Conservation (phyloP, 345 rosid species). For the Lumnitzera racemosa region DNA sequence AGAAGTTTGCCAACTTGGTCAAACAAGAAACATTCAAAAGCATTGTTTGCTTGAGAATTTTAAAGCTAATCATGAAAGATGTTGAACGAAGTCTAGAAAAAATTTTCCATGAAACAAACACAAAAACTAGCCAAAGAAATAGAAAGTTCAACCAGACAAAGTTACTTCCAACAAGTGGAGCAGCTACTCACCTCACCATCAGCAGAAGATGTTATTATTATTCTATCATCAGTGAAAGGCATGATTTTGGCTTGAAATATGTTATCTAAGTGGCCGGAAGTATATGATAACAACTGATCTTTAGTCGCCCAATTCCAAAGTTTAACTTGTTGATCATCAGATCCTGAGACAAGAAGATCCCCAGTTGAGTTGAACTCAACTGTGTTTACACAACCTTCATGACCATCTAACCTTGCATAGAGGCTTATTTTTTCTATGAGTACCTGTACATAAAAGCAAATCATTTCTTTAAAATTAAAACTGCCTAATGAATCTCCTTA, state of each 20-base stretch:
- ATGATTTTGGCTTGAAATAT: conserved; percentile 49
- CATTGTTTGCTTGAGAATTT: no score
- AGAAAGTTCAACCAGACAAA: no score
- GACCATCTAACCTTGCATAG: conserved; percentile 42
- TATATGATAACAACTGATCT: conserved; percentile 25
- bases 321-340: conserved; percentile 46
- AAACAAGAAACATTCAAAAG: no score
- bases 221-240: conserved; percentile 46
- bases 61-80: no score
- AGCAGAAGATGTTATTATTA: conserved; percentile 46
- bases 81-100: no score
- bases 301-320: conserved; percentile 41
- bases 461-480: neutral
- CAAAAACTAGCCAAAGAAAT: no score
- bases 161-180: no score
- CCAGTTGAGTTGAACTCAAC: conserved; percentile 47
- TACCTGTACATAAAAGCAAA: conserved; percentile 12
- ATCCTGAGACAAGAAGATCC: conserved; percentile 53
- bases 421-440: conserved; percentile 38
- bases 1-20: neutral
- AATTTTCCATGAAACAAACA: no score
- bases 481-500: neutral
- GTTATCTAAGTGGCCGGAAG: conserved; percentile 51
- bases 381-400: conserved; percentile 50
- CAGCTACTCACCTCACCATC: conserved; percentile 47